A percentile compares a stretch with the other conserved stretches of the same genome.
These are phyloP conservation scores for Colletotrichum higginsianum DNA, from an alignment of 2,329 filamentous ascomycete genomes.

Conservation along the genomic window DNA sequence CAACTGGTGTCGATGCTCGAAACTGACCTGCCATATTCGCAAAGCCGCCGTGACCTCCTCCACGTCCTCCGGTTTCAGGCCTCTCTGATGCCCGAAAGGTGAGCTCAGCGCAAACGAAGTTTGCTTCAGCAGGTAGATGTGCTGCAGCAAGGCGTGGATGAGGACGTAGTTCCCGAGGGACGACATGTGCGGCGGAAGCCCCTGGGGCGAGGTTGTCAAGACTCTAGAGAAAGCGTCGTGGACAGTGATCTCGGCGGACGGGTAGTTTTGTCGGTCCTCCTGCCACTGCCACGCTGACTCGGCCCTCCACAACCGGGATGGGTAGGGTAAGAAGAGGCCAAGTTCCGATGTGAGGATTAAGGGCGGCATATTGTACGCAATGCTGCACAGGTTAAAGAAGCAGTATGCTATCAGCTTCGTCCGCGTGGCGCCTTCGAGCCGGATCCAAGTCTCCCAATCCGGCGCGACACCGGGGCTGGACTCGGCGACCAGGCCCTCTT, in stretches of 20 bases:
- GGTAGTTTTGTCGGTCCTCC: slow-evolving; percentile 66
- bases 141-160: slow-evolving; percentile 80
- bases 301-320: slow-evolving; percentile 70
- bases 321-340: slow-evolving; percentile 68
- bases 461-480: slow-evolving; percentile 60
- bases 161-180: slow-evolving; percentile 79
- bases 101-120: slow-evolving; percentile 67
- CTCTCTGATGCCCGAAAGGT: slow-evolving; percentile 65
- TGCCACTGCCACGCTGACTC: slow-evolving; percentile 74
- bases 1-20: slow-evolving; percentile 69
- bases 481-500: slow-evolving; percentile 68
- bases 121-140: slow-evolving; percentile 79
- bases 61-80: slow-evolving; percentile 68
- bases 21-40: slow-evolving; percentile 71
- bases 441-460: slow-evolving; percentile 74
- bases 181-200: slow-evolving; percentile 65
- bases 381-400: slow-evolving; percentile 75
- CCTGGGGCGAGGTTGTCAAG: slow-evolving; percentile 66
- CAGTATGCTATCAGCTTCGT: slow-evolving; percentile 74
- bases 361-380: slow-evolving; percentile 73
- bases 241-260: slow-evolving; percentile 66
- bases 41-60: slow-evolving; percentile 70
- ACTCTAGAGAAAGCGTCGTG: slow-evolving; percentile 71
- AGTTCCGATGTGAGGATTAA: slow-evolving; percentile 72
- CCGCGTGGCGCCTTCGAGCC: slow-evolving; percentile 68